Evolutionary conservation across 331 rosid genomes (phyloP), one percentile per base, ranked within the genome.

Genomic region (Rhamnella rubrinervis): DNA sequence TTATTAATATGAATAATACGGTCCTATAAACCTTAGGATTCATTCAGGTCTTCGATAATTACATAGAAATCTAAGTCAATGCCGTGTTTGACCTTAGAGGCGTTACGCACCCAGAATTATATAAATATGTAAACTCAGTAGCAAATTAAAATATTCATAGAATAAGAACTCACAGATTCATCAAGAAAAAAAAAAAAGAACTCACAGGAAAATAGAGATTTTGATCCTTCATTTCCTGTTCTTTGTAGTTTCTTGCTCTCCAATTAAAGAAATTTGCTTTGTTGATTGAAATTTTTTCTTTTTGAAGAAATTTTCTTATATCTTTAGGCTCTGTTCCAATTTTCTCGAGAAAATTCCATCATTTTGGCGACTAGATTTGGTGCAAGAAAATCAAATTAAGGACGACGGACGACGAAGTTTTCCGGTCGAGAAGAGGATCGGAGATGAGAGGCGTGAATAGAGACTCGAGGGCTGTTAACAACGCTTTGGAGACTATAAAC

Each of bases 41-140:
- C 53, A 31, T 47, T 9, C 38, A 20, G 57, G 82, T 77, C 75
- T 57, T 73, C 59, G 78, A 72, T 76, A 79, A 77, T 78, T 77
- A 77, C 84, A 53, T 68, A 31, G 51, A 73, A 61, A 65, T 19
- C 69, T 66, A 77, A 87, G 87, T 77, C 95, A 80, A 86, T 84
- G 97, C 91, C 97, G 92, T 93, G 97, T 91, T 91, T 87, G 98
- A 93, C 95, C 81, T 70, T 66, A 19, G 19, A 77, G 65, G 59
- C 59, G 52, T 39, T 19, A 49, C 52, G 25, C 59, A 31, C 76
- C 51, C 51, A 61, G 44, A 59, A 72, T 55, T 53, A 64, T 63
- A 31, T 15, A 55, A 61, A 72, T 12, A 38, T 20, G 12, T 11
- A 26, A 13, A 28, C 55, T 57, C 4, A 19, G 14, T 53, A 20